Base-by-base conservation (phyloP, 768 basidiomycete species). In the Boletus rufocinnamomeus region DNA sequence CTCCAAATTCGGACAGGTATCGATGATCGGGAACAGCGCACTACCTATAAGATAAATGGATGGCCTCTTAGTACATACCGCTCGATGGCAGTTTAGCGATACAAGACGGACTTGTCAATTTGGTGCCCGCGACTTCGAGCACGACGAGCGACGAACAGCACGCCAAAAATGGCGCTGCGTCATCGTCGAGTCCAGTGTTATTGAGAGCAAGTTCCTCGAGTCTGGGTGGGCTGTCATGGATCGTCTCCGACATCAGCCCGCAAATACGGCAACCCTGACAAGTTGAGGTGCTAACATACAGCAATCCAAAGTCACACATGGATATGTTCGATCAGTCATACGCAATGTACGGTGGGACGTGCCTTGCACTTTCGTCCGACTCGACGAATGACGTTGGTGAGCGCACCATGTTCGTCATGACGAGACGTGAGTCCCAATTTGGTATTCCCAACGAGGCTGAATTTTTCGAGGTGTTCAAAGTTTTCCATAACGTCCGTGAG, bases 331-430 rank as follows among this genome's bases (percentile, higher is more conserved):
- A 46, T 59, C 23, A 13, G 40, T 34, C 6, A 23, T 19, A 38
- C 25, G 16, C 41, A 14, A 17, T 2, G 14, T 10, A 40, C 7
- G 32, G 17, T 43, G 21, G 19, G n/a, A 69, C 72, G 34, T 57
- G 82, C 87, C 75, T 79, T 85, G 76, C 85, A 87, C 41, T 72
- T 78, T 59, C 84, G 75, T 25, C 88, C 87, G 16, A 88, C 81
- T 10, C 69, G 72, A 46, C 68, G 64, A 30, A 90, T 64, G 59
- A 89, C 80, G 25, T 76, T 66, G 2, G 71, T 63, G 6, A 88
- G 65, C 2, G 82, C 71, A 4, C 74, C 64, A 9, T 73, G 66
- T 49, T 61, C 65, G 30, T 58, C 64, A 32, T 41, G 46, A 47
- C 69, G 67, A 8, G 75, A 70, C 0, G 69, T 65, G n/a, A 74